phyloP scores from a whole-genome alignment of 2,329 filamentous ascomycete species.

The Pseudopithomyces chartarum region DNA sequence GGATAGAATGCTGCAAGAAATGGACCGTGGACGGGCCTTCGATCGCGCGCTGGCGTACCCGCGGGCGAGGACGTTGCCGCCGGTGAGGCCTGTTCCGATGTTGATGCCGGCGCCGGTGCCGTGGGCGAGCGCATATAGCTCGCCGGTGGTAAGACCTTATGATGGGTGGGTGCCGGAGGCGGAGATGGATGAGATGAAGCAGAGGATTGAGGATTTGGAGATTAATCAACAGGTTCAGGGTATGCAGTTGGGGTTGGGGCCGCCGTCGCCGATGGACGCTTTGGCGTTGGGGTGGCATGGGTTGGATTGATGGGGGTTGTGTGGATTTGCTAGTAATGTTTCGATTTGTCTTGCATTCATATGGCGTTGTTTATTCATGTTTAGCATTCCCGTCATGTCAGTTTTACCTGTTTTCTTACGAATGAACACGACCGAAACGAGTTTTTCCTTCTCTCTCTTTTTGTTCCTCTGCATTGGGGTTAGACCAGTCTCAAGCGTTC shows the following conservation, averaged over 20 bases:
- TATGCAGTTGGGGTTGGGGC: neutral
- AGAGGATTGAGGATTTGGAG: neutral
- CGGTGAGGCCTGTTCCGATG: neutral
- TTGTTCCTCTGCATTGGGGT: no score
- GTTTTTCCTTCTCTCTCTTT: no score
- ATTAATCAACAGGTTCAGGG: neutral
- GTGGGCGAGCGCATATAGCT: neutral
- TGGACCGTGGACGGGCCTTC: neutral
- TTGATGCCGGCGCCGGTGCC: neutral
- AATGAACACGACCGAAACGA: no score
- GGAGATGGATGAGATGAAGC: constrained; percentile 2
- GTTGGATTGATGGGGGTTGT: neutral
- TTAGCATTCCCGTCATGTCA: neutral
- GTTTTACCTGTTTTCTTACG: neutral
- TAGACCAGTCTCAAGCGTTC: no score
- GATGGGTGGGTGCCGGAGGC: neutral
- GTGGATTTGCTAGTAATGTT: no score
- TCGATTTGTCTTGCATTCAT: neutral
- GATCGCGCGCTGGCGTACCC: neutral
- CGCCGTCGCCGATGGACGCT: neutral
- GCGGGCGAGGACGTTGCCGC: neutral
- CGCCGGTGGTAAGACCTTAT: neutral
- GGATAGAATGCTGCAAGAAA: neutral
- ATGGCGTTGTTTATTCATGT: neutral
- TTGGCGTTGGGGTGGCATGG: neutral